phyloP scores from a whole-genome alignment of 2,329 filamentous ascomycete species.

The Taxawa tesnikishii region DNA sequence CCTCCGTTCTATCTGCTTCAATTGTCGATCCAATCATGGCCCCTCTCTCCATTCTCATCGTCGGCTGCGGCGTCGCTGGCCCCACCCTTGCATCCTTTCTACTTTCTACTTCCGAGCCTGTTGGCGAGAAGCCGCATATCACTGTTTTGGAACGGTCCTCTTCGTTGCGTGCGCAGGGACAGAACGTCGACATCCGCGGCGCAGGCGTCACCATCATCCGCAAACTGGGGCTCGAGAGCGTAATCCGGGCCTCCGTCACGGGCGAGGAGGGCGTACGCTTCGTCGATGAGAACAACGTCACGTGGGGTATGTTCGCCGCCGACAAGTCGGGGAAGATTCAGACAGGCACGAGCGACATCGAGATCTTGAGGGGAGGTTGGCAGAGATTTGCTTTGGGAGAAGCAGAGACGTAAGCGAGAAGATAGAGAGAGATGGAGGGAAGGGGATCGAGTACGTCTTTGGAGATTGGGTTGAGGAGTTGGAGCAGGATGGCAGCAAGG shows the following conservation, averaged over 20 bases:
- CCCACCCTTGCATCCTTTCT: conserved; percentile 23
- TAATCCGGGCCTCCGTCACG: conserved; percentile 22
- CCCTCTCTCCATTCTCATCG: conserved; percentile 20
- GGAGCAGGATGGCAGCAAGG: conserved; percentile 13
- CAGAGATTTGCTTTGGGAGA: conserved; percentile 12
- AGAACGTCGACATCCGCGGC: conserved; percentile 33
- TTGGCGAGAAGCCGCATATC: conserved; percentile 13
- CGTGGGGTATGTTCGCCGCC: conserved; percentile 2
- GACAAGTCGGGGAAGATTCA: background rate
- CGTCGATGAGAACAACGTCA: conserved; percentile 18
- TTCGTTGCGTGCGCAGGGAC: conserved; percentile 25
- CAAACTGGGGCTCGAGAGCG: conserved; percentile 25
- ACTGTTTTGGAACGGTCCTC: conserved; percentile 33
- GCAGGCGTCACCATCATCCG: conserved; percentile 28
- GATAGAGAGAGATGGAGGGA: conserved; percentile 12
- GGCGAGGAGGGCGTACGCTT: conserved; percentile 29
- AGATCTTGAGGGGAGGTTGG: conserved; percentile 45
- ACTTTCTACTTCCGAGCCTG: conserved; percentile 14
- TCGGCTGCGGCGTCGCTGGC: conserved; percentile 27
- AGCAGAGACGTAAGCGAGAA: conserved; percentile 11
- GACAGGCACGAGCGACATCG: conserved; percentile 36
- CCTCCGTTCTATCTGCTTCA: no score
- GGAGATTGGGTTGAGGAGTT: conserved; percentile 14
- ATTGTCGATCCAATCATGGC: no score
- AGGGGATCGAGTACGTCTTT: conserved; percentile 17